Percentiles rank a stretch among this genome's conserved stretches.
These are phyloP conservation scores for Nothophaeocryptopus gaeumannii DNA, from an alignment of 2,329 filamentous ascomycete genomes.

Conservation along the genomic window DNA sequence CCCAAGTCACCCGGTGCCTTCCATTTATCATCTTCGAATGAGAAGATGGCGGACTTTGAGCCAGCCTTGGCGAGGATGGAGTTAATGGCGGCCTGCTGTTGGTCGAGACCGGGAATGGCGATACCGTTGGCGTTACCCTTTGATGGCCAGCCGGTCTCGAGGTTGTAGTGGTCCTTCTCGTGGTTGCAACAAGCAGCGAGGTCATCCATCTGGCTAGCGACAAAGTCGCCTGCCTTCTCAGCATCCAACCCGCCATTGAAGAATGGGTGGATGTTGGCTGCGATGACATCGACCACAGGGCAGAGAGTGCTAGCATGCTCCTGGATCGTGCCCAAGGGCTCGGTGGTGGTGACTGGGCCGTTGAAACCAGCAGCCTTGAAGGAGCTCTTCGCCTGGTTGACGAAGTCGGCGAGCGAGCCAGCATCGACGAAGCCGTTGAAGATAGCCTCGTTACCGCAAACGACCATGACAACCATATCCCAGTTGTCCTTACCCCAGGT, in stretches of 20 bases:
- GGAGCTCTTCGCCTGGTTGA: conserved; percentile 62
- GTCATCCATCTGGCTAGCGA: conserved; percentile 67
- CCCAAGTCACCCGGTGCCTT: conserved; percentile 67
- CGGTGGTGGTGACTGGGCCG: conserved; percentile 77
- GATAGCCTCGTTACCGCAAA: conserved; percentile 88
- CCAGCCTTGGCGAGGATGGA: conserved; percentile 67
- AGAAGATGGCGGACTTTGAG: conserved; percentile 74
- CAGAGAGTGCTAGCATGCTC: conserved; percentile 63
- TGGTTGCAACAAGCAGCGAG: conserved; percentile 68
- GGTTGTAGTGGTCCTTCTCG: conserved; percentile 68
- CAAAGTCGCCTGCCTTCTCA: conserved; percentile 70
- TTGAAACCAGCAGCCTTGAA: conserved; percentile 60
- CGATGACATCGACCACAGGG: conserved; percentile 70
- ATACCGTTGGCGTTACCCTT: conserved; percentile 66
- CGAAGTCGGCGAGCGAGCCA: conserved; percentile 65
- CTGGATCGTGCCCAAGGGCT: conserved; percentile 78
- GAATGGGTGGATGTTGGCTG: conserved; percentile 89
- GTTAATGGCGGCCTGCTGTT: conserved; percentile 72
- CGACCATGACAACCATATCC: conserved; percentile 72
- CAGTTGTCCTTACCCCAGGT: conserved; percentile 69
- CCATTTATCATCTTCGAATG: conserved; percentile 75
- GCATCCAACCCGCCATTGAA: conserved; percentile 73
- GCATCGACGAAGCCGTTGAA: conserved; percentile 69
- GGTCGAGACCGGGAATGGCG: conserved; percentile 62
- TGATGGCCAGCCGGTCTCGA: conserved; percentile 89